Conservation (phyloP, 2,329 filamentous ascomycete species). For the Pseudogymnoascus sp. region DNA sequence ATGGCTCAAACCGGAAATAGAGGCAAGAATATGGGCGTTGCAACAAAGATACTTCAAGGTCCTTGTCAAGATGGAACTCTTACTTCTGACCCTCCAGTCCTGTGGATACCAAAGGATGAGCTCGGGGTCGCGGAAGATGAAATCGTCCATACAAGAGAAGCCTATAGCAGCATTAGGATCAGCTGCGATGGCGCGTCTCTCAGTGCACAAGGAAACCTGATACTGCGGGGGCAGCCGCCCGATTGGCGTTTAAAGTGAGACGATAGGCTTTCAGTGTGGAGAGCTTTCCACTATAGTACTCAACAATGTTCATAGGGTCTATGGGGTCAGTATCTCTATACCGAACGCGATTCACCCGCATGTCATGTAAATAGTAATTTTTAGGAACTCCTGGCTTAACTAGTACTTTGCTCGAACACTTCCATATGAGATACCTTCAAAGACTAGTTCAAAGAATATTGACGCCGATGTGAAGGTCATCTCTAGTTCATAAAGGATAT, state of each 20-base stretch:
- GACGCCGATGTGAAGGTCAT: neutral
- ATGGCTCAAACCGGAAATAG: too few relatives aligned
- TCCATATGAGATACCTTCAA: neutral
- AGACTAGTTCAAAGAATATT: neutral
- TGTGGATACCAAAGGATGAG: slow-evolving; percentile 35
- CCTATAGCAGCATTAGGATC: neutral
- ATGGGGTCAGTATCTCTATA: too few relatives aligned
- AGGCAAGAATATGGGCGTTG: neutral
- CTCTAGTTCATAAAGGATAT: neutral
- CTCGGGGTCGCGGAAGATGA: neutral
- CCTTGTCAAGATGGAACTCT: neutral
- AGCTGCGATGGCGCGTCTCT: neutral
- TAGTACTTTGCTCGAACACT: neutral
- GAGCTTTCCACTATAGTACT: too few relatives aligned
- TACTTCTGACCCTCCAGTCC: neutral
- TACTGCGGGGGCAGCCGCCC: too few relatives aligned
- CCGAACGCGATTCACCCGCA: neutral
- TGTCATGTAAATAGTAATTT: neutral
- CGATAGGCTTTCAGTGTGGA: too few relatives aligned
- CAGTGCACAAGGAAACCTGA: neutral
- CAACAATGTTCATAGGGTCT: too few relatives aligned
- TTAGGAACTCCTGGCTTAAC: neutral
- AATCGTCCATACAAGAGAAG: neutral
- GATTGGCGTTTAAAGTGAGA: neutral
- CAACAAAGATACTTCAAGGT: neutral